These are phyloP conservation scores for Trichoderma atrobrunneum DNA, from an alignment of 2,329 filamentous ascomycete species.

Conservation along the genomic window DNA sequence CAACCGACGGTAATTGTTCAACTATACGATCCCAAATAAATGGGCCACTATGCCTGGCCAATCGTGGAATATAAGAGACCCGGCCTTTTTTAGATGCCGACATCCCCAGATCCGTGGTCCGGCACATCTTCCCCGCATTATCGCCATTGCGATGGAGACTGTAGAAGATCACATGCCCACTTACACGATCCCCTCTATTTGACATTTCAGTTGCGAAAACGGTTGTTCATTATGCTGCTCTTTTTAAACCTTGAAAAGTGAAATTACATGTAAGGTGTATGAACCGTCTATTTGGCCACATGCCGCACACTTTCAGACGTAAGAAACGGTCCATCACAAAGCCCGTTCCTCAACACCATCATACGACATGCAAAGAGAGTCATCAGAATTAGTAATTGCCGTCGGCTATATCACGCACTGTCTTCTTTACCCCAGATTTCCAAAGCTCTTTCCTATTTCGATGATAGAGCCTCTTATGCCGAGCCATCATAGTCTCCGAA, in stretches of 20 bases:
- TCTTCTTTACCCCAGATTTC: neutral
- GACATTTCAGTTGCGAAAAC: neutral
- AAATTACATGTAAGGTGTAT: neutral
- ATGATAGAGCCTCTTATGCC: neutral
- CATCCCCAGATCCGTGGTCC: neutral
- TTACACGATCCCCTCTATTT: neutral
- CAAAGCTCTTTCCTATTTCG: neutral
- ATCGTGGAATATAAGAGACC: neutral
- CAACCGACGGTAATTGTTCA: constrained; percentile 12
- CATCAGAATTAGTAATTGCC: neutral
- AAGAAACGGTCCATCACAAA: neutral
- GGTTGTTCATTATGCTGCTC: too few relatives aligned
- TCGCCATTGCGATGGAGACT: neutral
- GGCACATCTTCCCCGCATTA: constrained; percentile 9
- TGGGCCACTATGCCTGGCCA: neutral
- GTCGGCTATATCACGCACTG: neutral
- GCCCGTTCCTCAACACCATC: neutral
- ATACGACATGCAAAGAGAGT: neutral
- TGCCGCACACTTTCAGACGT: neutral
- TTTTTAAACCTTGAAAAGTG: neutral
- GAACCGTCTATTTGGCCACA: neutral
- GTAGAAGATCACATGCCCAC: neutral
- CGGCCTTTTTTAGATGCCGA: constrained; percentile 5
- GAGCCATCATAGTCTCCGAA: neutral
- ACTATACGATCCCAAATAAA: neutral